A percentile compares a stretch with the other conserved stretches of the same genome.
phyloP scores from a whole-genome alignment of 129 eudicot species.

The Chrysanthemum seticuspe region DNA sequence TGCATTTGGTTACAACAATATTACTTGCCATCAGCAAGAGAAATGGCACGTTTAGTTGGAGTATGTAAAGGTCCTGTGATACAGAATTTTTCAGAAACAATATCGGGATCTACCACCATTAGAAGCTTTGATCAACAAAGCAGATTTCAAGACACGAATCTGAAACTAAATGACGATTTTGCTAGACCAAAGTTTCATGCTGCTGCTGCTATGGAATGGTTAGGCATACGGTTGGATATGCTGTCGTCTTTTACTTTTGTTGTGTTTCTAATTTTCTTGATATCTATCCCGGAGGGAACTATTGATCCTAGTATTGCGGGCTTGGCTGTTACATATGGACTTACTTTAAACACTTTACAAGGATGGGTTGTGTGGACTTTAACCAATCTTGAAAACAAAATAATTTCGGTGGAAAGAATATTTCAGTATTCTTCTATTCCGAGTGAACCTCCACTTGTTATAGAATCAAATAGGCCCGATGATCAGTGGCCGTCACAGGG shows the following conservation, averaged over 20 bases:
- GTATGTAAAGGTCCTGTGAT: constrained; percentile 34
- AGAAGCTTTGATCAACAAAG: constrained; percentile 44
- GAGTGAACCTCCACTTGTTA: constrained; percentile 31
- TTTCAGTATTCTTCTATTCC: constrained; percentile 35
- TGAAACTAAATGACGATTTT: constrained; percentile 41
- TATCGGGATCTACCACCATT: constrained; percentile 34
- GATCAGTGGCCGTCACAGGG: constrained; percentile 37
- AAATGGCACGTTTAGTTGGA: constrained; percentile 30
- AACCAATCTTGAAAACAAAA: too few relatives aligned
- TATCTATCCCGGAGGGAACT: constrained; percentile 18
- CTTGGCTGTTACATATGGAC: constrained; percentile 18
- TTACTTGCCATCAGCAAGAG: constrained; percentile 51
- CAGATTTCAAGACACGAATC: constrained; percentile 30
- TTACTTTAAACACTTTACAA: too few relatives aligned
- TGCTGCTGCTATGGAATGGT: constrained; percentile 52
- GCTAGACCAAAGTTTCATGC: constrained; percentile 41
- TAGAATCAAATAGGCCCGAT: constrained; percentile 33
- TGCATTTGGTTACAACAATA: constrained; percentile 44
- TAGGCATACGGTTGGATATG: constrained; percentile 42
- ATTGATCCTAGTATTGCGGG: constrained; percentile 4
- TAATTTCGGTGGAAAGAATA: constrained; percentile 33
- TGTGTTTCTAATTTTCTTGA: constrained; percentile 37
- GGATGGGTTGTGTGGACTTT: too few relatives aligned
- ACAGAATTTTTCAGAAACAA: constrained; percentile 37
- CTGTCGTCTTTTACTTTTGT: constrained; percentile 34